Base-by-base conservation (phyloP, 208 protist species). In the Trypanosoma cruzi region DNA sequence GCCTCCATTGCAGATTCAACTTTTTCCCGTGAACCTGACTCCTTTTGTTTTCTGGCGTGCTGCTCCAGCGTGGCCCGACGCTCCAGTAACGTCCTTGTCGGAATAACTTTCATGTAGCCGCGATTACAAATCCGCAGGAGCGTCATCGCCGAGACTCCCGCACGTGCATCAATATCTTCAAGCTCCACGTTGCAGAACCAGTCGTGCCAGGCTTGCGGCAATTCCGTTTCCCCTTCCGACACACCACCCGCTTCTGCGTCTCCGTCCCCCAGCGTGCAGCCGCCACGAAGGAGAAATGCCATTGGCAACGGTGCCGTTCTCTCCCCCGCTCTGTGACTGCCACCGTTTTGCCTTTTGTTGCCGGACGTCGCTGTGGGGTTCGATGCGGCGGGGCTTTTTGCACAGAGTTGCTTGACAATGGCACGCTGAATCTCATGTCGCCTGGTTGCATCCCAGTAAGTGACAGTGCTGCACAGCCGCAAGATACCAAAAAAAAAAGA, bases 401-500 rank as follows among this genome's bases (percentile, higher is more conserved):
- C 54, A 36, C 53, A 48, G 8, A 75, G 8, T n/a, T 32, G 22
- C 22, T 60, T 6, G 0, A 67, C 65, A 67, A 78, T 78, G 7
- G 37, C 44, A 7, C 50, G 37, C 42, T 73, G 66, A 32, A 78
- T 22, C 2, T 67, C 42, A 28, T 78, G 73, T n/a, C 73, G 55
- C 26, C 26, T 53, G n/a, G 22, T 7, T 2, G 56, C 44, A 53
- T 64, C 52, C 73, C 73, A 78, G 24, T 68, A 73, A 0, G 67
- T 42, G 20, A 79, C 68, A 6, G 46, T 68, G 14, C 67, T 68
- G 56, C 82, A 88, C 36, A 86, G 79, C 49, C 86, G 82, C 22
- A 82, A 71, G 26, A 82, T 28, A 34, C 77, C 80, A 7, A 79
- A 73, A 53, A 87, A 88, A 16, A 88, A 4, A 22, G 86, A 63